Evolutionary conservation across 805 yeast species (phyloP), one percentile per base, ranked within the genome.

Genomic region (Yarrowia sp.): DNA sequence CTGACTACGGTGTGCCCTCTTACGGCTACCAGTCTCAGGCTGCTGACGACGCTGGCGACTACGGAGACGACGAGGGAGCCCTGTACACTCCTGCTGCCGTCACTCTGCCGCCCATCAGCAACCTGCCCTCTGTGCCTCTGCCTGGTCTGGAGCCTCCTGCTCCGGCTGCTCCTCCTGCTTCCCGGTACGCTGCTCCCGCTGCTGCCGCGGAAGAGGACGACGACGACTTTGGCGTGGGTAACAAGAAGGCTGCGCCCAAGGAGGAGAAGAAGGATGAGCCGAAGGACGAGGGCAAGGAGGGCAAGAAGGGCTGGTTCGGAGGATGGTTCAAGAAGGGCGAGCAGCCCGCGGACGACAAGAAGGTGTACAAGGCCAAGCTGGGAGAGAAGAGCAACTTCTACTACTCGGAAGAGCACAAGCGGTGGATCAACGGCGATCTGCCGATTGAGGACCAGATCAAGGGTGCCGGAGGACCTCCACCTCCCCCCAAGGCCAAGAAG

Each of bases 371-470:
- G 65, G 98, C 97, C 35, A 90, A 94, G 67, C 75, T 94, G 60
- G 99, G 98, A 12, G 89, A 87, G 63, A 81, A 84, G 63, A 87
- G 80, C 70, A 77, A 82, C 16, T 87, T 94, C 70, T 81, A 83
- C 69, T 94, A 84, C 72, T 97, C 92, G 74, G 93, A 89, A 68
- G 84, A 87, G 63, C 80, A 87, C 70, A 85, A 87, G 71, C 81
- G 97, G 69, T 94, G 97, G 97, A 83, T 94, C 59, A 86, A 90
- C 70, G 83, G 82, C 62, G 82, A 84, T 65, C 84, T 68, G 12
- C 74, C 75, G 6, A 66, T 64, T 49, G 72, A 70, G 21, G 67
- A 64, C 21, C 63, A 61, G 35, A 74, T 79, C 58, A 77, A 76
- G 51, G 74, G 78, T 6, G 73, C 82, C 0, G 80, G 83, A 3